Conservation (phyloP, 345 rosid species). For the Populus ilicifolia region DNA sequence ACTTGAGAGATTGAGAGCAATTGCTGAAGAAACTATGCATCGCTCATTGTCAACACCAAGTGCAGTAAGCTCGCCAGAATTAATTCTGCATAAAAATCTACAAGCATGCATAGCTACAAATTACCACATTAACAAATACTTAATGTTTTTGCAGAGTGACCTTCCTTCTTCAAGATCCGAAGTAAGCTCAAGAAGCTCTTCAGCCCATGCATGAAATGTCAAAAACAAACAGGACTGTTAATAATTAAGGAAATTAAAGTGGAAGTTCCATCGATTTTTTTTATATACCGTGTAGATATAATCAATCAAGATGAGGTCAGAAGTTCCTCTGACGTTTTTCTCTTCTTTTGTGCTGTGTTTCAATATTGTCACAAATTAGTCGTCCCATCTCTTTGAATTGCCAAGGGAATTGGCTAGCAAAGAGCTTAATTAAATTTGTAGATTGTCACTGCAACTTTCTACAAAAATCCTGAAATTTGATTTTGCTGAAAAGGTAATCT, state of each 20-base stretch:
- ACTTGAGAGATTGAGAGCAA: constrained; percentile 54
- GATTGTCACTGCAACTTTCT: neutral
- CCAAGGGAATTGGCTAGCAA: neutral
- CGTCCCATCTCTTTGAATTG: neutral
- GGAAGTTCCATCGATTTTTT: neutral
- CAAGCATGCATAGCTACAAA: no score
- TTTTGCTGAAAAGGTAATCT: neutral
- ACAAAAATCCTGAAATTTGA: neutral
- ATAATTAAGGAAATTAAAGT: neutral
- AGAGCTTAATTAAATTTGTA: neutral
- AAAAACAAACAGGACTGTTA: neutral
- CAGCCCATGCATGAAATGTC: neutral
- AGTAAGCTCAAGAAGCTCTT: neutral
- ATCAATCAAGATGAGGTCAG: constrained; percentile 2
- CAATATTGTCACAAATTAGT: neutral
- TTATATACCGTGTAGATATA: neutral
- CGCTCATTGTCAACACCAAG: neutral
- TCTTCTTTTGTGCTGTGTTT: neutral
- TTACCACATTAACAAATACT: neutral
- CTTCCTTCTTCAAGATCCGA: neutral
- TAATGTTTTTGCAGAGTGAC: neutral
- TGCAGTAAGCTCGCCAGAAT: neutral
- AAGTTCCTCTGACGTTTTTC: neutral
- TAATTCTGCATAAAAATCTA: neutral
- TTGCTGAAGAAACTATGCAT: constrained; percentile 50